Base-by-base conservation (phyloP, 2,329 filamentous ascomycete species). In the Clonostachys rosea region DNA sequence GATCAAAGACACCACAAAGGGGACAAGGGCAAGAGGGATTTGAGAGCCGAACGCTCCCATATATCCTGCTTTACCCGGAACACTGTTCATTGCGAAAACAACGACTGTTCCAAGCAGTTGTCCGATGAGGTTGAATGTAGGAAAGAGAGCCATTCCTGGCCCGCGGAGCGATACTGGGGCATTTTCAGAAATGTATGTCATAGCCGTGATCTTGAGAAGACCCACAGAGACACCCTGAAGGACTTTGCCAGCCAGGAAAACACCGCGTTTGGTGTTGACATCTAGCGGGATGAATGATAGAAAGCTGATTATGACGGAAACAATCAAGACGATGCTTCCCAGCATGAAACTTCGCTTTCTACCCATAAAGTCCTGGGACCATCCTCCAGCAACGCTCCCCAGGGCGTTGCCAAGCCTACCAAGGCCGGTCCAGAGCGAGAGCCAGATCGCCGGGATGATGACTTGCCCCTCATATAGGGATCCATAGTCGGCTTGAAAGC, bases 171-270 rank as follows among this genome's bases (percentile, higher is more conserved):
- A 60, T 1, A 68, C 62, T 1, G 75, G 73, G 1, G 72, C 57
- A n/a, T 74, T 69, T 50, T 78, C 75, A 13, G 73, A 76, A 52
- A 76, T 67, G 58, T 76, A 77, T 0, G 74, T 76, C 48, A 71
- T 63, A 5, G 64, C 61, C 9, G 66, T 65, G 35, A 65, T 61
- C 58, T 70, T 69, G 46, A 74, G 60, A 42, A 70, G 65, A 12
- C 74, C 74, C 2, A 62, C 55, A 0, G 60, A 52, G 5, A 58
- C 47, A 2, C 60, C 61, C 4, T 64, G 60, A 1, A 63, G 45
- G 0, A 52, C 51, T 42, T 59, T 49, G 0, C 61, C 61, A 4
- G 43, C 52, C 1, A 56, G 55, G n/a, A 64, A 55, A 34, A 61
- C 41, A 14, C 48, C 49, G 0, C 61, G 49, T 42, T 54, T 62